Conservation (phyloP, 257 asterid genomes). For the Solanum corneliomulleri region DNA sequence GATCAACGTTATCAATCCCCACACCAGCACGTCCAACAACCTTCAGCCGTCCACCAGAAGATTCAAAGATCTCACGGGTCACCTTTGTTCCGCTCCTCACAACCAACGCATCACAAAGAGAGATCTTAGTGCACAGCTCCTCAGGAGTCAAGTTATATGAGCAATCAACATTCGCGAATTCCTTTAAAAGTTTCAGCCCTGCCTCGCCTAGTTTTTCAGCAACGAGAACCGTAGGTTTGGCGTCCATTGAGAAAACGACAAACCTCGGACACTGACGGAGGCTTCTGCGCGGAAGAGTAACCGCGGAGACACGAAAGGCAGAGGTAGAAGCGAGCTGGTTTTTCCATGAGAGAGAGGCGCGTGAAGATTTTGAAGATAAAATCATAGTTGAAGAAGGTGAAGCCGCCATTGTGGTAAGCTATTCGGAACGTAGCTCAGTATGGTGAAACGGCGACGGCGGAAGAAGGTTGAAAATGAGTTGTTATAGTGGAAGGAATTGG, state of each 20-base stretch:
- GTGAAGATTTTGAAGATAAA: conserved; percentile 17
- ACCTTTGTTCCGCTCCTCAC: conserved; percentile 92
- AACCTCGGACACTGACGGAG: conserved; percentile 26
- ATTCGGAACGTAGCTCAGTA: not conserved
- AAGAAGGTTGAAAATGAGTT: not conserved
- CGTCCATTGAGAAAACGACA: conserved; percentile 58
- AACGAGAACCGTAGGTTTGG: conserved; percentile 80
- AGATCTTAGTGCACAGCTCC: conserved; percentile 85
- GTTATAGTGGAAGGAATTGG: not conserved
- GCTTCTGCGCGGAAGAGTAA: conserved; percentile 19
- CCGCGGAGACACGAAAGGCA: conserved; percentile 25
- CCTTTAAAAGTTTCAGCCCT: conserved; percentile 57
- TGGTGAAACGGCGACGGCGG: not conserved
- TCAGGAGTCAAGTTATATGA: conserved; percentile 74
- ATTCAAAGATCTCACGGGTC: conserved; percentile 74
- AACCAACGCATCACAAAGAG: conserved; percentile 78
- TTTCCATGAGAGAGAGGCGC: conserved; percentile 27
- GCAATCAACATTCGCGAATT: conserved; percentile 77
- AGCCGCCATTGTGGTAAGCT: conserved; percentile 42
- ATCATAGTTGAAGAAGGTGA: conserved; percentile 34
- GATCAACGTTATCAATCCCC: conserved; percentile 95
- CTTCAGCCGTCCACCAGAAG: conserved; percentile 76
- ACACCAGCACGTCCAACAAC: conserved; percentile 97
- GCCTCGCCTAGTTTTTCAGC: conserved; percentile 90
- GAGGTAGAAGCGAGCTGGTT: conserved; percentile 20